These are phyloP conservation scores for Verticillium dahliae DNA, from an alignment of 2,329 filamentous ascomycete genomes.

Conservation along the genomic window DNA sequence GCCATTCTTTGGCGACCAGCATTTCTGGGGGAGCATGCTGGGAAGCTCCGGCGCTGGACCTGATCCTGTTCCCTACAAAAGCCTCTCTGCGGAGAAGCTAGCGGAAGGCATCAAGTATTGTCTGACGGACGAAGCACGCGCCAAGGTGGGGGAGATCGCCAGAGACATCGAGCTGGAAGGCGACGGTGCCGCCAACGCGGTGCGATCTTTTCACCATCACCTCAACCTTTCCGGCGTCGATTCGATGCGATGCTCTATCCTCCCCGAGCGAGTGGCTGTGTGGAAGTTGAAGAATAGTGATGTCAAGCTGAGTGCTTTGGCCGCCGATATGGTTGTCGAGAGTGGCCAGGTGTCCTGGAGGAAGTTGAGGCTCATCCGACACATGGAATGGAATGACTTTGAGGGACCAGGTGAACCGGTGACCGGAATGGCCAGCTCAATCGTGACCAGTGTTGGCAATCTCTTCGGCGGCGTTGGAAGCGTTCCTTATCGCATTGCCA, in stretches of 20 bases:
- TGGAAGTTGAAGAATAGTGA: slow-evolving; percentile 60
- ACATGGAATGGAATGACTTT: slow-evolving; percentile 72
- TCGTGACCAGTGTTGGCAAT: slow-evolving; percentile 51
- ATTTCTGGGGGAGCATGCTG: slow-evolving; percentile 72
- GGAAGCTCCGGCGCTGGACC: slow-evolving; percentile 58
- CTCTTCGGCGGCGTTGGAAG: slow-evolving; percentile 57
- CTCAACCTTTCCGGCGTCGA: slow-evolving; percentile 43
- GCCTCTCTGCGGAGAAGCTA: slow-evolving; percentile 55
- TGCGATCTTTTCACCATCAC: slow-evolving; percentile 58
- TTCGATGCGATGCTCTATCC: slow-evolving; percentile 59
- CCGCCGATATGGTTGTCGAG: slow-evolving; percentile 58
- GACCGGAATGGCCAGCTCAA: slow-evolving; percentile 56
- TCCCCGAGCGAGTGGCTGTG: slow-evolving; percentile 55
- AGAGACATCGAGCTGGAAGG: slow-evolving; percentile 55
- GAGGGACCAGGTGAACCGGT: slow-evolving; percentile 69
- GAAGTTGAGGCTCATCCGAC: slow-evolving; percentile 56
- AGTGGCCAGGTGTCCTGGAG: slow-evolving; percentile 57
- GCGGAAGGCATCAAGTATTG: slow-evolving; percentile 66
- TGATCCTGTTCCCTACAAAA: slow-evolving; percentile 61
- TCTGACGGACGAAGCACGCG: slow-evolving; percentile 52
- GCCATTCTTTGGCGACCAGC: slow-evolving; percentile 74
- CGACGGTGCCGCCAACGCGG: slow-evolving; percentile 64
- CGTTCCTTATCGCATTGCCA: slow-evolving; percentile 56
- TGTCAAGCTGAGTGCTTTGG: slow-evolving; percentile 54
- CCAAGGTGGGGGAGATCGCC: slow-evolving; percentile 53